Evolutionary conservation across 176 grass and related monocot genomes (phyloP).

Genomic region (Hsuehochloa calcarea): DNA sequence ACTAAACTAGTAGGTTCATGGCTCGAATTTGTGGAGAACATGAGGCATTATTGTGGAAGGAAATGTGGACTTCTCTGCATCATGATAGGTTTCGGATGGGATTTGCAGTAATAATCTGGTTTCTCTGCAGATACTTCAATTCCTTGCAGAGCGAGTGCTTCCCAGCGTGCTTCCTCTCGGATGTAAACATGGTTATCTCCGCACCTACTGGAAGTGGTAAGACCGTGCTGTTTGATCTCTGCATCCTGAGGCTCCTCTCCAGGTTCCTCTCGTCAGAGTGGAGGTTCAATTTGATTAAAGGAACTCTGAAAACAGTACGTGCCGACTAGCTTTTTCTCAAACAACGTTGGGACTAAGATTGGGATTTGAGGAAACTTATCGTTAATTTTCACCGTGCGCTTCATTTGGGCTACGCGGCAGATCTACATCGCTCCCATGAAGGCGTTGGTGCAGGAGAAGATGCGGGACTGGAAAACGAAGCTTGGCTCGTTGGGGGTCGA

Average conservation of each 20-base stretch:
- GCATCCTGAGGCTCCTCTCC: constrained; percentile 81
- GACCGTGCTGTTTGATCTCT: constrained; percentile 92
- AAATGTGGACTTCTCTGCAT: background rate
- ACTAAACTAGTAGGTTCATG: background rate
- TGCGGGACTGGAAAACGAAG: constrained; percentile 80
- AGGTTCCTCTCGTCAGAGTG: constrained; percentile 75
- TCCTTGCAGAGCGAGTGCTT: constrained; percentile 96
- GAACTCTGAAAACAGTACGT: constrained; percentile 89
- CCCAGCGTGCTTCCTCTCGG: constrained; percentile 66
- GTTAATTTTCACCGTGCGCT: constrained; percentile 11
- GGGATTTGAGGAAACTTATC: background rate
- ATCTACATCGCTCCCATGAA: constrained; percentile 94
- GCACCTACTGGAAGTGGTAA: constrained; percentile 96
- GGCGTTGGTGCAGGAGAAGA: constrained; percentile 90
- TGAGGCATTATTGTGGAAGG: background rate
- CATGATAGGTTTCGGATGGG: background rate
- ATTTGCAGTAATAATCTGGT: background rate
- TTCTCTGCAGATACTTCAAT: constrained; percentile 80
- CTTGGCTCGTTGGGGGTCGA: constrained; percentile 61
- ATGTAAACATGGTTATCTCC: constrained; percentile 94
- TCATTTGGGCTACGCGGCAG: constrained; percentile 39
- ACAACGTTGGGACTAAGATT: background rate
- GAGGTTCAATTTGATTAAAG: constrained; percentile 68
- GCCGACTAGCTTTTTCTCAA: constrained; percentile 11
- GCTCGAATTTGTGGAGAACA: background rate